Evolutionary conservation across 257 asterid genomes (phyloP), one percentile per base, ranked within the genome.

Genomic region (Solanum raphanifolium): DNA sequence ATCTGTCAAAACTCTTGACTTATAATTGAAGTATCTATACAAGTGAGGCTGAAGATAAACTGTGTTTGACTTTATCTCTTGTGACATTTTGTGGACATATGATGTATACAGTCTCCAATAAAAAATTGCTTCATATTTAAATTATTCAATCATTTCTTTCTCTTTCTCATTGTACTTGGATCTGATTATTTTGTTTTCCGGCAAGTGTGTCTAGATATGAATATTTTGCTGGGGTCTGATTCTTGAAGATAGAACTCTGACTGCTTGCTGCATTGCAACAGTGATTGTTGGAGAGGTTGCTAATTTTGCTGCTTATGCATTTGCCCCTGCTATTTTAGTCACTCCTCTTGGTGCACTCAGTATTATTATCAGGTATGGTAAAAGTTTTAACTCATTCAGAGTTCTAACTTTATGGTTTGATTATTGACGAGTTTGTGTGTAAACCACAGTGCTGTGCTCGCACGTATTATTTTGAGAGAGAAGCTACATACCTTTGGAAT

Each of bases 271-370:
- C 79, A 35, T 88, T 91, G 86, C 83, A 60, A 90, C 97, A 97
- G 99, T 97, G 99, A 87, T 97, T 89, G 97, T 97, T 87, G 99
- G 99, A 90, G 99, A 97, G 91, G 88, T 95, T 89, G 99, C 99
- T 9, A 97, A 97, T 92, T 97, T 97, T 93, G 99, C 98, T n/a
- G 99, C 99, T 83, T 95, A 97, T 92, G 99, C 99, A 90, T 97
- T 97, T 92, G 98, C 99, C 29, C 99, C 99, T 86, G 98, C 99
- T 86, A 95, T 97, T 89, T 90, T 95, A 90, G 99, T 97, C 81
- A 95, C 99, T 46, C 99, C 99, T 90, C 99, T 95, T 89, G 99
- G 98, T 65, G 99, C 99, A n/a, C 96, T 97, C 85, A 97, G 99
- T 94, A 97, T 97, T 86, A 97, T 97, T 87, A 97, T 97, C 94